Conservation (phyloP, 1,284 basidiomycete genomes). For the Cryptococcus neoformans region DNA sequence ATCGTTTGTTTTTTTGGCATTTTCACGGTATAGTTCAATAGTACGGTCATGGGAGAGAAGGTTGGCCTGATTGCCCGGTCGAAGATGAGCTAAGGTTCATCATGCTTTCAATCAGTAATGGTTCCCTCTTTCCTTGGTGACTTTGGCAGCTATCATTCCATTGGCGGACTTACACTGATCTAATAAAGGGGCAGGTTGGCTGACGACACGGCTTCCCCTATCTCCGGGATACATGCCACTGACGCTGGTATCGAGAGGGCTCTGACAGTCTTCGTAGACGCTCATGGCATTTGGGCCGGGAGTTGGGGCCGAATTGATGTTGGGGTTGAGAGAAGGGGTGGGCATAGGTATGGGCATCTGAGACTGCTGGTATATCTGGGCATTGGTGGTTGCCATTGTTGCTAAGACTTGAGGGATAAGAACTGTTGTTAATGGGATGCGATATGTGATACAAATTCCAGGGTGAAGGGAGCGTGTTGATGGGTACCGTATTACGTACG, state of each 20-base stretch:
- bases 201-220: constrained; percentile 26
- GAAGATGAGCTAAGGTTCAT: constrained; percentile 63
- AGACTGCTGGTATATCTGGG: background rate
- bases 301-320: background rate
- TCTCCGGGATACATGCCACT: constrained; percentile 15
- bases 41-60: constrained; percentile 93
- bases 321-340: background rate
- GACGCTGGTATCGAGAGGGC: constrained; percentile 6
- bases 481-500: too few relatives aligned
- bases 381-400: background rate
- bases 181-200: constrained; percentile 38
- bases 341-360: background rate
- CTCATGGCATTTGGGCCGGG: background rate
- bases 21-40: constrained; percentile 91
- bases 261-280: constrained; percentile 7
- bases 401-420: background rate
- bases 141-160: background rate
- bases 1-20: constrained; percentile 98
- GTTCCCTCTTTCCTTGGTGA: background rate
- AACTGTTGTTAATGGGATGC: background rate
- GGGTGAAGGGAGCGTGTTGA: too few relatives aligned
- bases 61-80: constrained; percentile 86
- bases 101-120: background rate
- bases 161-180: constrained; percentile 45
- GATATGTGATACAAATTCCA: too few relatives aligned